Evolutionary conservation across 345 rosid species (phyloP).

Genomic region (Gossypium raimondii): DNA sequence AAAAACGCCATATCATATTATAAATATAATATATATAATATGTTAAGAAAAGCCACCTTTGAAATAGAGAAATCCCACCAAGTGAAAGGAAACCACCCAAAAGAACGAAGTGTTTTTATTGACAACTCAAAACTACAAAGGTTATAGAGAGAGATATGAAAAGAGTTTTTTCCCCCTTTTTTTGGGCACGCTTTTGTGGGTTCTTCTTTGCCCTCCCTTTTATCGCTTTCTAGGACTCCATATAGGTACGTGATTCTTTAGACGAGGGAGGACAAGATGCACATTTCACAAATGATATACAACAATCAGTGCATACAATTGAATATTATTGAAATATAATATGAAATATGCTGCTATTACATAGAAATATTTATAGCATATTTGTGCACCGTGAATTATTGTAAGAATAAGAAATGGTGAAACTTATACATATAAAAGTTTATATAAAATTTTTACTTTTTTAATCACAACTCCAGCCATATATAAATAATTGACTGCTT

Average conservation of each 20-base stretch:
- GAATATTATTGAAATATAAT: no score
- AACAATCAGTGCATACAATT: no score
- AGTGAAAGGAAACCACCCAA: background rate
- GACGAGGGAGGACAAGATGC: background rate
- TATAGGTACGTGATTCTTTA: background rate
- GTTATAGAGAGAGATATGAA: background rate
- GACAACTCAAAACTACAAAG: background rate
- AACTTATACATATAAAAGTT: no score
- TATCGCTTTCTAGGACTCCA: background rate
- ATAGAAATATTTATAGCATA: no score
- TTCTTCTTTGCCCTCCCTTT: background rate
- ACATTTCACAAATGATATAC: no score
- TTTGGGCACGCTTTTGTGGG: background rate
- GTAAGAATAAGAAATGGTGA: no score
- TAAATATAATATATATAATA: background rate
- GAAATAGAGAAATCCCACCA: constrained; percentile 4
- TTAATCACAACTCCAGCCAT: no score
- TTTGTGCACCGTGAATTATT: no score
- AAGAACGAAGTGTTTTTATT: background rate
- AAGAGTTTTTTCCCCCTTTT: background rate
- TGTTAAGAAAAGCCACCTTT: background rate
- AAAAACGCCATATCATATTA: background rate
- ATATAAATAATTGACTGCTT: no score
- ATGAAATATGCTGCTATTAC: no score
- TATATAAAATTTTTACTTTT: no score